Percentiles rank a stretch among this genome's conserved stretches.
phyloP scores from a whole-genome alignment of 768 basidiomycete genomes.

The Serpula lacrymans region DNA sequence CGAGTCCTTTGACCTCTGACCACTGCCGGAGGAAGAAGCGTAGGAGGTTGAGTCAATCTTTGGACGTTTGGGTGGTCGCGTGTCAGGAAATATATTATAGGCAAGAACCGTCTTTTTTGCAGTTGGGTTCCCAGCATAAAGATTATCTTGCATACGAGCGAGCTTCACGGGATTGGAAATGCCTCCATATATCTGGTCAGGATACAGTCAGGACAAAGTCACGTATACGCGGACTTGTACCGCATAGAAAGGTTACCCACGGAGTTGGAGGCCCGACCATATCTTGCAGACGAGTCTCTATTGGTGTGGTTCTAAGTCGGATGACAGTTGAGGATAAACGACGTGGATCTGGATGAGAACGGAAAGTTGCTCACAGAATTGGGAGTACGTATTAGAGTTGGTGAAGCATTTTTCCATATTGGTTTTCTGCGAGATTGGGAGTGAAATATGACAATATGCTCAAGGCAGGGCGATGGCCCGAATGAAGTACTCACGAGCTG shows the following conservation, averaged over 20 bases:
- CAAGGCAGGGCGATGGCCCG: conserved; percentile 1
- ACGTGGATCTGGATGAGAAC: no score
- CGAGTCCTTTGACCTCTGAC: neutral
- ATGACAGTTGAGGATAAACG: no score
- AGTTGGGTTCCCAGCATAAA: conserved; percentile 21
- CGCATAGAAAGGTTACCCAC: no score
- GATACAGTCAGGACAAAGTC: no score
- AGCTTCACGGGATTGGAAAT: no score
- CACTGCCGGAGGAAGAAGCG: neutral
- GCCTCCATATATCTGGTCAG: no score
- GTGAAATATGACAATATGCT: neutral
- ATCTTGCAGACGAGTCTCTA: no score
- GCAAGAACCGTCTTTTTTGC: conserved; percentile 16
- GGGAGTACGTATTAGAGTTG: conserved; percentile 22
- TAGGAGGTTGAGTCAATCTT: conserved; percentile 9
- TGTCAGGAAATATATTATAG: conserved; percentile 1
- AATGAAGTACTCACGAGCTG: conserved; percentile 14
- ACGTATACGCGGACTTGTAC: no score
- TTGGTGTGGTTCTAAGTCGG: no score
- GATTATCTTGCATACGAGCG: neutral
- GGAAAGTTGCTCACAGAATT: conserved; percentile 15
- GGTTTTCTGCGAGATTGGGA: conserved; percentile 7
- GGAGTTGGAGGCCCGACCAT: no score
- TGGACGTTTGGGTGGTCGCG: conserved; percentile 18
- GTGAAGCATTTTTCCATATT: conserved; percentile 15